Percentiles rank a stretch among this genome's conserved stretches.
These are phyloP conservation scores for Fusarium tjaetaba DNA, from an alignment of 2,329 filamentous ascomycete species.

Conservation along the genomic window DNA sequence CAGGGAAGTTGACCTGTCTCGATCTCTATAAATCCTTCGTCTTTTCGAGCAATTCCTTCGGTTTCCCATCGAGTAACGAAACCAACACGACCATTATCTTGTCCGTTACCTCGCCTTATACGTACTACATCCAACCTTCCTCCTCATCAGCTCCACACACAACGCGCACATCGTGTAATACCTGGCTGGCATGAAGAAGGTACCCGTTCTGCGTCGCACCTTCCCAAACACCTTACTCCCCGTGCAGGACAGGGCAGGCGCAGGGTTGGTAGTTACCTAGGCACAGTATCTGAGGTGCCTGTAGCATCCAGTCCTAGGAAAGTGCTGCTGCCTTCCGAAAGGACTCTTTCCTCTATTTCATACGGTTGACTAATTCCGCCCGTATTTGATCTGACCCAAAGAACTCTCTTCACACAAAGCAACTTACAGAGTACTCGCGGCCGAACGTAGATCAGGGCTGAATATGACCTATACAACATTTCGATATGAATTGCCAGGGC, in stretches of 20 bases:
- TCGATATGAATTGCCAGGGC: conserved; percentile 12
- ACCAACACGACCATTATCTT: background rate
- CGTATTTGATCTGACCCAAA: background rate
- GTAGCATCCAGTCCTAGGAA: conserved; percentile 1
- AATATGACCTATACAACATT: conserved; percentile 6
- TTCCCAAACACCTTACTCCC: conserved; percentile 22
- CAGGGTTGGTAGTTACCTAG: conserved; percentile 12
- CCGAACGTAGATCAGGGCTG: conserved; percentile 5
- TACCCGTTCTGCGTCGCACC: conserved; percentile 15
- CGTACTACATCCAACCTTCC: background rate
- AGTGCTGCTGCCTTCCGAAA: conserved; percentile 23
- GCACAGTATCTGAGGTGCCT: background rate
- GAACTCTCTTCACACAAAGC: background rate
- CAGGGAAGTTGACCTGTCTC: background rate
- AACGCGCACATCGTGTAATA: conserved; percentile 26
- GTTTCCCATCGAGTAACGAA: background rate
- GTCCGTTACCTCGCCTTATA: background rate
- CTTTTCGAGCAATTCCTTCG: background rate
- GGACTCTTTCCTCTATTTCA: conserved; percentile 12
- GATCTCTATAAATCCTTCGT: conserved; percentile 23
- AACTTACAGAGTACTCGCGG: background rate
- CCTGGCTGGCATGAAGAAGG: background rate
- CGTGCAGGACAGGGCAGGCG: conserved; percentile 1
- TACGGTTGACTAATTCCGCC: background rate
- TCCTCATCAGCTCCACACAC: conserved; percentile 21